A percentile compares a stretch with the other conserved stretches of the same genome.
Conservation (phyloP, 495 filamentous ascomycete species). For the Aspergillus sparsus region DNA sequence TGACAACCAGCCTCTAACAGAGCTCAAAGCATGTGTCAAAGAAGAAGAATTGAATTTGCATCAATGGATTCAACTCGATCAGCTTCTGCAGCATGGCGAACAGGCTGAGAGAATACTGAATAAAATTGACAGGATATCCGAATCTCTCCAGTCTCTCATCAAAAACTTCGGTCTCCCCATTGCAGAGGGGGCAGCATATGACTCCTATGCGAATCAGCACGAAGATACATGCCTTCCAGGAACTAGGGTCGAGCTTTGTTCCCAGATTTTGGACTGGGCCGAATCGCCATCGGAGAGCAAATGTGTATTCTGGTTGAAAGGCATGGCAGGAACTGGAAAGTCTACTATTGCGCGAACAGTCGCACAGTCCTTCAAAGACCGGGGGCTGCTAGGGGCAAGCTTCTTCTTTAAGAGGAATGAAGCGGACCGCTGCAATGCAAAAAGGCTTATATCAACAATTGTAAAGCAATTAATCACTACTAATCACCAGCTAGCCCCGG, state of each 20-base stretch:
- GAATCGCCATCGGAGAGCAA: not conserved
- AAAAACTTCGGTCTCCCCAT: not conserved
- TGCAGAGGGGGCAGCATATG: not conserved
- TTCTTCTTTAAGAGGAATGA: constrained; percentile 30
- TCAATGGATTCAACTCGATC: constrained; percentile 10
- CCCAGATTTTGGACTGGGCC: not conserved
- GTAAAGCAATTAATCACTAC: constrained; percentile 37
- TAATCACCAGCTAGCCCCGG: constrained; percentile 26
- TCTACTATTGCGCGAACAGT: constrained; percentile 4
- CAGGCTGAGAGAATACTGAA: constrained; percentile 7
- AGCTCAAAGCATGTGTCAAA: constrained; percentile 7
- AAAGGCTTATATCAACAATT: constrained; percentile 46
- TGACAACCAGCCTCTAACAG: constrained; percentile 1
- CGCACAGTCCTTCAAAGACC: not conserved
- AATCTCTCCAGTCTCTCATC: not conserved
- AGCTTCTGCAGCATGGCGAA: constrained; percentile 6
- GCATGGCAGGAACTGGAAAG: constrained; percentile 2
- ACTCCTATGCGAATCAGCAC: constrained; percentile 1
- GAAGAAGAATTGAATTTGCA: constrained; percentile 1
- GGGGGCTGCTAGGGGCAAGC: not conserved
- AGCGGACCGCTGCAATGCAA: constrained; percentile 39
- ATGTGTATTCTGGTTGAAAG: constrained; percentile 1
- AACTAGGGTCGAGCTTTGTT: not conserved
- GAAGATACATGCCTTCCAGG: not conserved
- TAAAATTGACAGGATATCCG: not conserved